Base-by-base conservation (phyloP, 1,284 basidiomycete species). In the Ustanciosporium gigantosporum region DNA sequence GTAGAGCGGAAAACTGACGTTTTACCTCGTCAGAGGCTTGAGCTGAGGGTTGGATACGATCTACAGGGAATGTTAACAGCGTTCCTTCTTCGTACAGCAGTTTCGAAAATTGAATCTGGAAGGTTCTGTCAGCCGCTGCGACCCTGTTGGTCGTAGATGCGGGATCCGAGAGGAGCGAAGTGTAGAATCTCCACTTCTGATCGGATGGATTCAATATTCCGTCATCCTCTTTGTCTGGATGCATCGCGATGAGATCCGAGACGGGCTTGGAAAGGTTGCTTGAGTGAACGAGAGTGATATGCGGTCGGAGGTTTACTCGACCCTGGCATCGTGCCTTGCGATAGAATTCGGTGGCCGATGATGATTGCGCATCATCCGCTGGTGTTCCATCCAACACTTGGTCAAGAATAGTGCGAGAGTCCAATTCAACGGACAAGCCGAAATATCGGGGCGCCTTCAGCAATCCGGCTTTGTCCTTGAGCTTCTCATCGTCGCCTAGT, bases 261-360 rank as follows among this genome's bases (percentile, higher is more conserved):
- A 22, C 21, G 14, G 21, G 19, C 17, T 9, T 6, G 15, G 32
- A 34, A 14, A 46, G 47, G 20, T 42, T 39, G 6, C 49, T 22
- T 17, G 31, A 22, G 77, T 98, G 94, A 7, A 88, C 86, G 43
- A 97, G 80, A 0, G 94, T 97, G 45, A 96, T 81, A 77, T 98
- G 94, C 1, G 93, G 91, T 2, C 56, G 42, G 13, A 76, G 66
- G 3, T 84, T 79, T 17, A 94, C 74, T 13, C 90, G 82, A 3
- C 81, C 72, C 0, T 78, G 76, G 5, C 48, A 48, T 31, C 82
- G 21, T 6, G 71, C 46, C 8, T 13, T 5, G 1, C 32, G n/a
- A 16, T 68, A 66, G 20, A 61, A 55, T 20, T 20, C n/a, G 21
- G 2, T 23, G 11, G 22, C 46, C 43, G 5, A 74, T 41, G 4